Evolutionary conservation across 306 rosid genomes (phyloP), one percentile per base, ranked within the genome.

Genomic region (Chamaecrista fasciculata): DNA sequence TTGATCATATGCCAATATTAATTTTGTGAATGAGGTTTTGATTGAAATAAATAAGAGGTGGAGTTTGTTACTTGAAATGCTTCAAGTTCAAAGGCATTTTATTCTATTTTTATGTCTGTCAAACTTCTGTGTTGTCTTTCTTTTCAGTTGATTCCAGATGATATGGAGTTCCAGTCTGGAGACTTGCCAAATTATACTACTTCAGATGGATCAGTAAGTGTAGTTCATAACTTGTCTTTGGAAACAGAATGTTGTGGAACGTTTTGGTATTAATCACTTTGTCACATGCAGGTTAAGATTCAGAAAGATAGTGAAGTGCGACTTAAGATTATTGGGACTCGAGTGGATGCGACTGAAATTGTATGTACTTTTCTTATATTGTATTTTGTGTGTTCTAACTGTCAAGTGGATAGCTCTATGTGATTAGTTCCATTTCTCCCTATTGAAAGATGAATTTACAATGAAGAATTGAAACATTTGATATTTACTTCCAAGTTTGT

Each of bases 261-360:
- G 69, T 8, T 66, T 63, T 71, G 47, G 65, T 48, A 46, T 70
- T 78, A 72, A 71, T 66, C 25, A 51, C 50, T 34, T 75, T 70
- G 15, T 70, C 65, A 66, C 49, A 42, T 81, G 74, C 83, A 92
- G 98, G 98, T 94, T 67, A 94, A n/a, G n/a, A n/a, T n/a, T n/a
- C n/a, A n/a, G n/a, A n/a, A n/a, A n/a, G n/a, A n/a, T n/a, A n/a
- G n/a, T n/a, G n/a, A n/a, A n/a, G n/a, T n/a, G n/a, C n/a, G n/a
- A n/a, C n/a, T n/a, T n/a, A n/a, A n/a, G n/a, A n/a, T n/a, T n/a
- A n/a, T n/a, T n/a, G n/a, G n/a, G n/a, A n/a, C n/a, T n/a, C n/a
- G n/a, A n/a, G n/a, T 94, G 25, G 99, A 94, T 71, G 99, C 97
- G 33, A 91, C 99, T 9, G 97, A 94, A 86, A 94, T 94, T 70